phyloP scores from a whole-genome alignment of 2,329 filamentous ascomycete genomes.

The Fusarium chuoi region DNA sequence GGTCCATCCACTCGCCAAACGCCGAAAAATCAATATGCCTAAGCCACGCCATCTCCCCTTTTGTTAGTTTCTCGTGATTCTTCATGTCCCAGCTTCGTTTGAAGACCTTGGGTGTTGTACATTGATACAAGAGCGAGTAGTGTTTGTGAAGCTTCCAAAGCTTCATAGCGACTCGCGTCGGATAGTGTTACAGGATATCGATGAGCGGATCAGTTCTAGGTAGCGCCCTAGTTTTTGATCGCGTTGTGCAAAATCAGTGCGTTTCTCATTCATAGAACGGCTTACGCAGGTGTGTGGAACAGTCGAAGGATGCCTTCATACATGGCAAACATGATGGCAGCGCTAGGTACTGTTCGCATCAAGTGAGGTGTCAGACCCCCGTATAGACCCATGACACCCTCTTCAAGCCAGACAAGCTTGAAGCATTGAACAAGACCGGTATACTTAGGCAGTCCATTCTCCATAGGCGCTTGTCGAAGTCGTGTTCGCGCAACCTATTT shows the following conservation, averaged over 20 bases:
- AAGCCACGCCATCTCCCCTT: constrained; percentile 11
- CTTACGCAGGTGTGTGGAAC: constrained; percentile 53
- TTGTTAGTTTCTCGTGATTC: constrained; percentile 9
- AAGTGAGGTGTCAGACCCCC: constrained; percentile 93
- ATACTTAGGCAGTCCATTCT: constrained; percentile 80
- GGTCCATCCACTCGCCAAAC: constrained; percentile 23
- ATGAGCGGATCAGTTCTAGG: background rate
- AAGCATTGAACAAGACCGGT: constrained; percentile 91
- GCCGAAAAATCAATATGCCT: constrained; percentile 21
- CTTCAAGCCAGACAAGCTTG: constrained; percentile 85
- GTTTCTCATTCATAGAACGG: background rate
- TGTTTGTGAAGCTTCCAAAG: background rate
- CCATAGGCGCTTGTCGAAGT: constrained; percentile 83
- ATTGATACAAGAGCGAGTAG: constrained; percentile 5
- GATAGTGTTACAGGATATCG: constrained; percentile 25
- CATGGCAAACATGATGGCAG: constrained; percentile 97
- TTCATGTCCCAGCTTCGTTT: background rate
- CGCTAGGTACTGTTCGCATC: constrained; percentile 88
- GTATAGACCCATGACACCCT: constrained; percentile 86
- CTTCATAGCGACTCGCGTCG: background rate
- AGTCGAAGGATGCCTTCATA: constrained; percentile 70
- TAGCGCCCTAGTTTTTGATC: background rate
- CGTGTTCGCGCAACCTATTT: constrained; percentile 80
- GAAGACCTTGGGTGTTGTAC: constrained; percentile 14
- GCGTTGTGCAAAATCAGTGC: background rate